Base-by-base conservation (phyloP, 768 basidiomycete genomes). In the Fibroporia radiculosa region DNA sequence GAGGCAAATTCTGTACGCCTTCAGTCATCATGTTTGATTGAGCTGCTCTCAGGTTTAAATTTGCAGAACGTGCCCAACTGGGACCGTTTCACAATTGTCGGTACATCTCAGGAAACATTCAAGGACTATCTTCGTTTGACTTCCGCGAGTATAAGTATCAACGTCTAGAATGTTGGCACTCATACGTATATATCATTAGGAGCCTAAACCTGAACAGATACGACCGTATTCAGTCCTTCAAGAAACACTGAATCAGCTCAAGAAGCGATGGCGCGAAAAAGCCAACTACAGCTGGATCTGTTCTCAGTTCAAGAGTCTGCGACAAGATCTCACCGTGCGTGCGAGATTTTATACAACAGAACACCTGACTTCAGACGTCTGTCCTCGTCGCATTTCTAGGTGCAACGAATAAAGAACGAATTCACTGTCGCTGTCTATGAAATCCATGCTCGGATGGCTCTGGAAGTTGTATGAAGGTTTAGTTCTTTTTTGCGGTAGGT, bases 401-500 rank as follows among this genome's bases (percentile, higher is more conserved):
- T 99, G 19, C 96, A 99, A 69, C 84, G 96, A 25, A 96, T 99
- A 54, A 97, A 96, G 70, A 98, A 96, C 55, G 90, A 95, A 44
- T 96, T 99, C 57, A 97, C 96, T 6, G 92, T 95, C 22, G 77
- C 84, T 62, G 96, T 96, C 10, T 99, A 99, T 60, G 96, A 99
- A 62, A 96, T 95, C 29, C 96, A 99, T 66, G 96, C 91, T 20
- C 82, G 96, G 26, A 95, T 98, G 72, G 96, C 96, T 34, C 71
- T 99, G 31, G 90, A 93, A 75, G 82, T 80, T 56, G 91, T 92
- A 65, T 47, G 80, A 66, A 48, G 35, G 34, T 47, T 26, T 40
- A 32, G 22, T 43, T 7, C 25, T 28, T 48, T 12, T 3, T 48
- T n/a, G 29, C 28, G 38, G 40, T 26, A 41, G 41, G 40, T 47